A percentile compares a stretch with the other conserved stretches of the same genome.
Conservation (phyloP, 768 basidiomycete species). For the Favolaschia claudopus region DNA sequence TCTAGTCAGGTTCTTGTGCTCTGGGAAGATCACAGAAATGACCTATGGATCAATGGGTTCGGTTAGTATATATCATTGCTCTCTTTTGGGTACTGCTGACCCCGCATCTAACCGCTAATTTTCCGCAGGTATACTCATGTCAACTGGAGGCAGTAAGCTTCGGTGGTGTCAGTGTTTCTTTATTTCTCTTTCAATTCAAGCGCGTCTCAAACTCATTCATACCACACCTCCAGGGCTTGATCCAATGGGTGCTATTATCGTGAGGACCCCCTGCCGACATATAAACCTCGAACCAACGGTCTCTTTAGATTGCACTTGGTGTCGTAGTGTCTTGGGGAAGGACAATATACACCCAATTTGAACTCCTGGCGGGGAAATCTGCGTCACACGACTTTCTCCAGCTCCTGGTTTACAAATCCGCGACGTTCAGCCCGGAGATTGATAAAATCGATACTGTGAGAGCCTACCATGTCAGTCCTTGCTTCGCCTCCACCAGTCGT, state of each 20-base stretch:
- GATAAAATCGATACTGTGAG: constrained; percentile 89
- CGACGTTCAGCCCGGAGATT: constrained; percentile 89
- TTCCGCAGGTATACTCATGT: constrained; percentile 77
- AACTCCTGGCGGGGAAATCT: constrained; percentile 88
- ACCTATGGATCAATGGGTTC: constrained; percentile 84
- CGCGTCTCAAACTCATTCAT: constrained; percentile 5
- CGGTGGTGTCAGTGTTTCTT: constrained; percentile 72
- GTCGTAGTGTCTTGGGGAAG: constrained; percentile 80
- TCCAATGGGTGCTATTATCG: constrained; percentile 79
- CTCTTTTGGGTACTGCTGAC: neutral
- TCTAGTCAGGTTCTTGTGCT: constrained; percentile 95
- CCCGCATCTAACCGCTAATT: constrained; percentile 10
- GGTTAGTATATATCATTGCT: constrained; percentile 56
- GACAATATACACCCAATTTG: constrained; percentile 84
- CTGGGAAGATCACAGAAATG: constrained; percentile 97
- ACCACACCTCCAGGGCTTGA: constrained; percentile 62
- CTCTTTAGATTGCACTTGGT: constrained; percentile 72
- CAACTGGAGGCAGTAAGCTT: constrained; percentile 80
- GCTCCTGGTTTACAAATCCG: constrained; percentile 90
- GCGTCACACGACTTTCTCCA: constrained; percentile 92
- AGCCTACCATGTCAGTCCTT: constrained; percentile 81
- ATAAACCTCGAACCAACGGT: constrained; percentile 11
- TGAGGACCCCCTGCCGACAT: constrained; percentile 43
- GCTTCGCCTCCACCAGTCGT: constrained; percentile 3
- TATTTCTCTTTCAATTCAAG: constrained; percentile 12